Conservation (phyloP, 1,139 yeast species). For the Lizanozyma gosingica region DNA sequence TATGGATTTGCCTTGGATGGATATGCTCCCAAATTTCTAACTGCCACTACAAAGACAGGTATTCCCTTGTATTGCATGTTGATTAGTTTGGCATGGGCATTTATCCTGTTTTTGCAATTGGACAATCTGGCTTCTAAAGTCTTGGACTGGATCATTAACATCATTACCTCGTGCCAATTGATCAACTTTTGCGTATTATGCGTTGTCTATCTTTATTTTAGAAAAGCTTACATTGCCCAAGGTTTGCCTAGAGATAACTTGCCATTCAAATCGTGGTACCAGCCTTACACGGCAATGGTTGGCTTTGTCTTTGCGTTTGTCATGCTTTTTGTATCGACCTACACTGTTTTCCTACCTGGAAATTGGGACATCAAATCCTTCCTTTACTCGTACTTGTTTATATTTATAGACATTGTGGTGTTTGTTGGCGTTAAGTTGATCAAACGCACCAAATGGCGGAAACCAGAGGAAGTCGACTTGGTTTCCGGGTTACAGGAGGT, state of each 20-base stretch:
- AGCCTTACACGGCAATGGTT: constrained; percentile 33
- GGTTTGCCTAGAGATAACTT: constrained; percentile 44
- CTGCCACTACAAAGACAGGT: constrained; percentile 42
- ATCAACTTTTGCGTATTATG: constrained; percentile 62
- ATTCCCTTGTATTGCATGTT: constrained; percentile 21
- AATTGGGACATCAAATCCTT: constrained; percentile 26
- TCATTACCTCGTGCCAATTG: constrained; percentile 74
- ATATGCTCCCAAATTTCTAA: constrained; percentile 39
- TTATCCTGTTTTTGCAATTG: constrained; percentile 46
- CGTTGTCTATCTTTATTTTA: constrained; percentile 50
- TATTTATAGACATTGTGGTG: constrained; percentile 24
- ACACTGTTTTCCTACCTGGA: constrained; percentile 29
- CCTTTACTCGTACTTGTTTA: constrained; percentile 34
- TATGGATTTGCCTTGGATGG: constrained; percentile 56
- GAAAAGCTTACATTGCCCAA: constrained; percentile 53
- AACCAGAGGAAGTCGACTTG: constrained; percentile 26
- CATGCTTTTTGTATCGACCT: constrained; percentile 33
- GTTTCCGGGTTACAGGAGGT: constrained; percentile 29
- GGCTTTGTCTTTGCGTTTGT: constrained; percentile 25
- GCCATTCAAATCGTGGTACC: constrained; percentile 41
- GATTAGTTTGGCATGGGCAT: constrained; percentile 22
- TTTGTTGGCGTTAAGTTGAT: constrained; percentile 26
- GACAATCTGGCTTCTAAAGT: constrained; percentile 55
- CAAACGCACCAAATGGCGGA: constrained; percentile 21
- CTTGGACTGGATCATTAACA: constrained; percentile 63